Base-by-base conservation (phyloP, 2,329 filamentous ascomycete species). In the Pseudogymnoascus sp. region DNA sequence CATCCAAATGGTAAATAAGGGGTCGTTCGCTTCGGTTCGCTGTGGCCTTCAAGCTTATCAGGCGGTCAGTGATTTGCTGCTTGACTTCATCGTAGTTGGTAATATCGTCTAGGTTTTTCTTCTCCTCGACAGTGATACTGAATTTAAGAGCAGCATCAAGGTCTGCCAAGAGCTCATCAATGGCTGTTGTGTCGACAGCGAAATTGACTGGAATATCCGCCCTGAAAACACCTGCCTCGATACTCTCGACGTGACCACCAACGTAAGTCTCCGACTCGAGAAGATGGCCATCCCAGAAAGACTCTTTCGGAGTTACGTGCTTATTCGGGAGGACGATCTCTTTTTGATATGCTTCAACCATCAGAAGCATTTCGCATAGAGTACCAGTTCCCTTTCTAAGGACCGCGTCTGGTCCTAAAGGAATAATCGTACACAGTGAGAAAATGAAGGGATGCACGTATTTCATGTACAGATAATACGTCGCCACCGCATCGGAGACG, bases 391-490 rank as follows among this genome's bases (percentile, higher is more conserved):
- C 95, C 75, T 99, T 99, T 69, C 95, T 86, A 70, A 97, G 76
- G 1, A 93, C 91, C 73, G 97, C 95, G 71, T 99, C 93, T 36
- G 93, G 91, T 50, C 91, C 91, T 1, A 99, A 82, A 0, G 95
- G 95, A 74, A 99, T 82, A 78, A 99, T 97, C 1, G 93, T 99
- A 77, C 95, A 99, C 0, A 99, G 81, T 1, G 96, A 97, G 82
- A 99, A 99, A 74, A 99, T 95, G 79, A 99, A 99, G 3, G 95
- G 95, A 75, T 99, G 95, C n/a, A 99, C 91, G 75, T 99, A 99
- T 88, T 99, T 99, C 96, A 99, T 99, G 82, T 99, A 99, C 66
- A 99, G 80, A 73, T 99, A 99, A 75, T 99, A 99, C 0, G 95
- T 99, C 21, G 95, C 95, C 60, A 99, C 95, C 8, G 96, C 96